Evolutionary conservation across 2,329 filamentous ascomycete species (phyloP).

Genomic region (Juglanconis sp.): DNA sequence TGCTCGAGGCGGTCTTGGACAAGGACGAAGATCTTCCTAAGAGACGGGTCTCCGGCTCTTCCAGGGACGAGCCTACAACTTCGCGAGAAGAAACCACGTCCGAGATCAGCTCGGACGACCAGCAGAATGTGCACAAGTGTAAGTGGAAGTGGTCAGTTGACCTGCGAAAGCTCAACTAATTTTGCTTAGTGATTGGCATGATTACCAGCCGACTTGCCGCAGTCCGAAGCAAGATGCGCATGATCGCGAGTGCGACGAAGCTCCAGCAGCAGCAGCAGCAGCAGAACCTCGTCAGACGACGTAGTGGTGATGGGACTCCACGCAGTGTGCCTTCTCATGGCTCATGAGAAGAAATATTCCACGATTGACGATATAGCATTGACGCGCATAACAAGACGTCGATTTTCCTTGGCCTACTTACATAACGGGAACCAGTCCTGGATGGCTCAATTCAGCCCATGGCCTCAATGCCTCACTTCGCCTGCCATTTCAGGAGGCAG

Average conservation of each 20-base stretch:
- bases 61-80: conserved; percentile 41
- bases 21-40: conserved; percentile 61
- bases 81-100: conserved; percentile 40
- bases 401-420: not conserved
- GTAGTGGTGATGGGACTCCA: conserved; percentile 55
- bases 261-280: conserved; percentile 37
- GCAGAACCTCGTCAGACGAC: conserved; percentile 41
- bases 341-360: conserved; percentile 29
- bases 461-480: not conserved
- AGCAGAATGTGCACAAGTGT: conserved; percentile 72
- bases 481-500: not conserved
- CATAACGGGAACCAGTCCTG: not conserved
- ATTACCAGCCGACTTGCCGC: conserved; percentile 52
- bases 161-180: conserved; percentile 23
- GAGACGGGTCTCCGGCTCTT: conserved; percentile 34
- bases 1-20: conserved; percentile 93
- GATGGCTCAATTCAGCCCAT: not conserved
- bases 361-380: conserved; percentile 30
- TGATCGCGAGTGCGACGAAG: conserved; percentile 58
- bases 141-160: conserved; percentile 31
- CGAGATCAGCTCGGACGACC: conserved; percentile 65
- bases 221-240: conserved; percentile 58
- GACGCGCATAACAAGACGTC: not conserved
- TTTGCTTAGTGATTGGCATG: conserved; percentile 57
- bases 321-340: conserved; percentile 50